Conservation (phyloP, 495 filamentous ascomycete species). For the Podospora conica region DNA sequence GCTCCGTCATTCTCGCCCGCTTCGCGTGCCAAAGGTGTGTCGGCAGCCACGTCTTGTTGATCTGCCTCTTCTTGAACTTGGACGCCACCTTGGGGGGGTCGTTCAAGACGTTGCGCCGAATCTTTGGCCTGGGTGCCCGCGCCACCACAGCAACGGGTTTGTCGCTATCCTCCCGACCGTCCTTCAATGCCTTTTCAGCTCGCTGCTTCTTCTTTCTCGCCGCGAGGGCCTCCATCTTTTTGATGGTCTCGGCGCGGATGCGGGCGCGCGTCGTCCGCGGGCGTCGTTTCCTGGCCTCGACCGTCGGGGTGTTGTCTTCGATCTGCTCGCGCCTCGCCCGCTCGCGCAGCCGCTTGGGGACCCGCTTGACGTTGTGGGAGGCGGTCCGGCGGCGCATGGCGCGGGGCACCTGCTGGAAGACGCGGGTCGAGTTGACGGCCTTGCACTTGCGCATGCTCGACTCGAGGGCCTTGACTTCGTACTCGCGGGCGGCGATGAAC, state of each 20-base stretch:
- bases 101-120: constrained; percentile 64
- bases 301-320: constrained; percentile 87
- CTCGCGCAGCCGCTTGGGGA: constrained; percentile 70
- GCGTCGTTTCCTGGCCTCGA: constrained; percentile 64
- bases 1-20: constrained; percentile 76
- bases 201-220: constrained; percentile 51
- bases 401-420: constrained; percentile 85
- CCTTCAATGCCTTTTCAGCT: constrained; percentile 31
- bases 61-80: constrained; percentile 79
- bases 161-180: background rate
- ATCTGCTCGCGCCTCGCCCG: constrained; percentile 75
- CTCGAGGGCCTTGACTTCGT: constrained; percentile 81
- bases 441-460: constrained; percentile 69
- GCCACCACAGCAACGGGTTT: constrained; percentile 31
- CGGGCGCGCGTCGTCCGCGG: constrained; percentile 60
- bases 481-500: constrained; percentile 78
- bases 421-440: constrained; percentile 58
- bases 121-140: constrained; percentile 51
- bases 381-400: constrained; percentile 80
- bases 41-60: constrained; percentile 87
- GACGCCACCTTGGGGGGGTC: constrained; percentile 57
- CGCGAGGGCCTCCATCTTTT: constrained; percentile 61
- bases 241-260: constrained; percentile 76
- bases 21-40: constrained; percentile 95
- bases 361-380: constrained; percentile 87